Percentiles rank a stretch among this genome's conserved stretches.
phyloP scores from a whole-genome alignment of 2,329 filamentous ascomycete species.

The Alternaria sp. region DNA sequence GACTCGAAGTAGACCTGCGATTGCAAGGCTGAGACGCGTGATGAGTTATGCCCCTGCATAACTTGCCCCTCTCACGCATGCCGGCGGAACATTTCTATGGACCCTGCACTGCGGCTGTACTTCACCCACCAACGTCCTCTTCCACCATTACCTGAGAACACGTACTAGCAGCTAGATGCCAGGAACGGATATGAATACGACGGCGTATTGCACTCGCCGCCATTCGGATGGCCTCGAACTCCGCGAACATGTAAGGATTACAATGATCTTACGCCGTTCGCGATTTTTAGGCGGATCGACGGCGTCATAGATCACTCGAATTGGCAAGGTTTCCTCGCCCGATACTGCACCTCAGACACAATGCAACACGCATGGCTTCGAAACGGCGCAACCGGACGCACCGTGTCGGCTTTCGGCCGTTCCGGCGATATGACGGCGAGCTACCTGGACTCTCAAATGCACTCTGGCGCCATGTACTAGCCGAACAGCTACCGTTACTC shows the following conservation, averaged over 20 bases:
- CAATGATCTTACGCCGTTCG: not conserved
- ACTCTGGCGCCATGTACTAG: slow-evolving; percentile 2
- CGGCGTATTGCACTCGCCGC: not conserved
- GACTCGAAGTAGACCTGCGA: not conserved
- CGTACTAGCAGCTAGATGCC: not conserved
- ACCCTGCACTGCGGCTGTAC: slow-evolving; percentile 9
- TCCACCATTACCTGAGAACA: not conserved
- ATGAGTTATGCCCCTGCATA: slow-evolving; percentile 11
- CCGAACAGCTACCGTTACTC: slow-evolving; percentile 1
- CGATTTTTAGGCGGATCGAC: slow-evolving; percentile 19
- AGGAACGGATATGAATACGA: not conserved
- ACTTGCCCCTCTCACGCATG: slow-evolving; percentile 6
- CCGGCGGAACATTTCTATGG: slow-evolving; percentile 3
- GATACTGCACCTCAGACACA: slow-evolving; percentile 39
- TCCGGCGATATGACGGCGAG: slow-evolving; percentile 9
- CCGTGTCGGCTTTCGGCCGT: slow-evolving; percentile 21
- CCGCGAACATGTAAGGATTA: not conserved
- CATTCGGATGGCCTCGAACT: not conserved
- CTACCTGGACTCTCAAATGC: slow-evolving; percentile 9
- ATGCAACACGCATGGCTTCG: slow-evolving; percentile 33
- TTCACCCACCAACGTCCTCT: not conserved
- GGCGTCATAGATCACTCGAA: slow-evolving; percentile 47
- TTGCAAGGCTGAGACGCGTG: slow-evolving; percentile 4
- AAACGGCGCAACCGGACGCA: slow-evolving; percentile 27
- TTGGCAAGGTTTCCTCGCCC: slow-evolving; percentile 39